A percentile compares a stretch with the other conserved stretches of the same genome.
Conservation (phyloP, 2,329 filamentous ascomycete genomes). For the Macrophomina tecta region DNA sequence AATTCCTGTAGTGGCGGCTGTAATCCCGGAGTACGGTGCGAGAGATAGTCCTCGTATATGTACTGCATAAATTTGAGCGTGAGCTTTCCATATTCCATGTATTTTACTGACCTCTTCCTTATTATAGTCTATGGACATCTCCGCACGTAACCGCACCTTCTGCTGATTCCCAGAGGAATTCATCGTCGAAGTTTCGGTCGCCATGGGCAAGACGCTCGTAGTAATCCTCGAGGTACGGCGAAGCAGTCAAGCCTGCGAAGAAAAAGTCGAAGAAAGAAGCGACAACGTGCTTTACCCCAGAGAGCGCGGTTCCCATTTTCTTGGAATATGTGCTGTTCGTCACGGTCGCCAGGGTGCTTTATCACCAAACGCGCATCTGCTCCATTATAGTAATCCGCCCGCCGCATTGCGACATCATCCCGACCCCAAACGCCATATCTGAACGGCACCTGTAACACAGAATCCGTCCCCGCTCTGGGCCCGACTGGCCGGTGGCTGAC, state of each 20-base stretch:
- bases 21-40: constrained; percentile 6
- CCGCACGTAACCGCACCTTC: constrained; percentile 23
- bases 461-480: constrained; percentile 2
- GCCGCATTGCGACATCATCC: constrained; percentile 25
- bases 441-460: not conserved
- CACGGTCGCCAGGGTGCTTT: not conserved
- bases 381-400: constrained; percentile 1
- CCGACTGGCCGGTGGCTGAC: constrained; percentile 7
- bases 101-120: constrained; percentile 9
- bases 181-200: constrained; percentile 13
- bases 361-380: not conserved
- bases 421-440: constrained; percentile 16
- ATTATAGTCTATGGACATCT: constrained; percentile 25
- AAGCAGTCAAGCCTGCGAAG: constrained; percentile 17
- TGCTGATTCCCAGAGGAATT: constrained; percentile 16
- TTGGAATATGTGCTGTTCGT: not conserved
- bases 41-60: constrained; percentile 20
- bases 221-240: constrained; percentile 20
- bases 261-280: constrained; percentile 16
- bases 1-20: constrained; percentile 21
- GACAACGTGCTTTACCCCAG: constrained; percentile 9
- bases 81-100: not conserved
- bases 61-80: constrained; percentile 1
- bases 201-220: constrained; percentile 15
- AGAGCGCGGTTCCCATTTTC: constrained; percentile 5